These are phyloP conservation scores for Extremus antarcticus DNA, from an alignment of 495 filamentous ascomycete genomes.

Conservation along the genomic window DNA sequence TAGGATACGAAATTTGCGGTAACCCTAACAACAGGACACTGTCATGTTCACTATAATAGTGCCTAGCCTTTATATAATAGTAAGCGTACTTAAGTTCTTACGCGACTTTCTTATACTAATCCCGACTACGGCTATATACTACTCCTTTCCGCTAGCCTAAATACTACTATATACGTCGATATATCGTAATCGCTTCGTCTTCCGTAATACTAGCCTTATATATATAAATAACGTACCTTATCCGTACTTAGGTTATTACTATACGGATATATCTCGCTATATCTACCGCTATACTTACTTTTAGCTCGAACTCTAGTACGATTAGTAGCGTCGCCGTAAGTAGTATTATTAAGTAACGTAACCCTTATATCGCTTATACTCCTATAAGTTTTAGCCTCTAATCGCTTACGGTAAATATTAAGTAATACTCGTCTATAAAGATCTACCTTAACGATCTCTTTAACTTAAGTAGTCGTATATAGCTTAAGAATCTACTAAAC, in stretches of 20 bases:
- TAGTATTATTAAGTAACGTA: background rate
- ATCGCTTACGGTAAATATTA: background rate
- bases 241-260: background rate
- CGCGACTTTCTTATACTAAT: background rate
- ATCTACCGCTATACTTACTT: background rate
- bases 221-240: background rate
- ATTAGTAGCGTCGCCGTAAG: background rate
- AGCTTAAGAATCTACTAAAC: slow-evolving; percentile 5
- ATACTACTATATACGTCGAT: background rate
- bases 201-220: background rate
- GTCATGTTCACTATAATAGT: too few species aligned
- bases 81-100: background rate
- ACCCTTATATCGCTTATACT: background rate
- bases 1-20: too few species aligned
- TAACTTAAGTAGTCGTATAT: background rate
- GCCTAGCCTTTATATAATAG: background rate
- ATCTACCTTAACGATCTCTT: background rate
- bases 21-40: too few species aligned
- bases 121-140: background rate
- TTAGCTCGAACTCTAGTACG: background rate
- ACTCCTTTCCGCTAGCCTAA: background rate
- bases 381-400: background rate
- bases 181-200: background rate
- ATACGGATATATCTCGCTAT: background rate
- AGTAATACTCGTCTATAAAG: background rate